Conservation (phyloP, 1,284 basidiomycete genomes). For the Ustilago xerochloae region DNA sequence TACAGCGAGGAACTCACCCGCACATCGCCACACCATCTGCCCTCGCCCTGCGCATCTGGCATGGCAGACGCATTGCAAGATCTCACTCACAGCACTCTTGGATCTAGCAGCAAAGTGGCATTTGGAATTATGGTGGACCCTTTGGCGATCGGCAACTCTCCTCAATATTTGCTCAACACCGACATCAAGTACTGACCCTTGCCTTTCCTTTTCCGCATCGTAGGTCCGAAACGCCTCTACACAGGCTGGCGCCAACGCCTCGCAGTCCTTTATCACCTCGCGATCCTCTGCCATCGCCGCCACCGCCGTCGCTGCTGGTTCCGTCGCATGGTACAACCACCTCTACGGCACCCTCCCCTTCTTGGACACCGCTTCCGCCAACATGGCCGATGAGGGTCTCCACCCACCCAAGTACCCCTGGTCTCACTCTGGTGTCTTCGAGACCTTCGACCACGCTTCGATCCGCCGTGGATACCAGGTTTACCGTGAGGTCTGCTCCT, state of each 20-base stretch:
- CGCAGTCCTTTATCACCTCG: conserved; percentile 74
- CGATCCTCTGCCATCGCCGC: conserved; percentile 81
- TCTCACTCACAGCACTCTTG: neutral
- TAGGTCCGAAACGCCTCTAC: conserved; percentile 63
- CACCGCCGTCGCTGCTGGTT: conserved; percentile 83
- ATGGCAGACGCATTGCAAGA: neutral
- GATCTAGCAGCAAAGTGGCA: neutral
- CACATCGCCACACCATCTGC: too few species aligned
- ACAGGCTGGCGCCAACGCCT: conserved; percentile 46
- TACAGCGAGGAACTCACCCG: too few species aligned
- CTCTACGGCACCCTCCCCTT: conserved; percentile 79
- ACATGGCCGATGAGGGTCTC: conserved; percentile 84
- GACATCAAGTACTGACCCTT: conserved; percentile 18
- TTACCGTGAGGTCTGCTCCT: conserved; percentile 98
- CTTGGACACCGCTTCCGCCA: conserved; percentile 60
- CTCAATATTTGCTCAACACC: neutral
- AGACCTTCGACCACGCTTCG: conserved; percentile 93
- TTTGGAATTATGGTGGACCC: too few species aligned
- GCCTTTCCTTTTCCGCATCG: neutral
- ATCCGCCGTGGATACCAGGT: conserved; percentile 98
- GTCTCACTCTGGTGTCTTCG: conserved; percentile 86
- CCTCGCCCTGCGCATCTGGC: too few species aligned
- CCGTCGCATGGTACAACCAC: conserved; percentile 94
- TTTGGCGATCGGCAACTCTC: neutral
- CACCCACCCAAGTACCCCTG: conserved; percentile 90